Conservation (phyloP, 1,139 yeast species). For the Blastobotrys indianensis region DNA sequence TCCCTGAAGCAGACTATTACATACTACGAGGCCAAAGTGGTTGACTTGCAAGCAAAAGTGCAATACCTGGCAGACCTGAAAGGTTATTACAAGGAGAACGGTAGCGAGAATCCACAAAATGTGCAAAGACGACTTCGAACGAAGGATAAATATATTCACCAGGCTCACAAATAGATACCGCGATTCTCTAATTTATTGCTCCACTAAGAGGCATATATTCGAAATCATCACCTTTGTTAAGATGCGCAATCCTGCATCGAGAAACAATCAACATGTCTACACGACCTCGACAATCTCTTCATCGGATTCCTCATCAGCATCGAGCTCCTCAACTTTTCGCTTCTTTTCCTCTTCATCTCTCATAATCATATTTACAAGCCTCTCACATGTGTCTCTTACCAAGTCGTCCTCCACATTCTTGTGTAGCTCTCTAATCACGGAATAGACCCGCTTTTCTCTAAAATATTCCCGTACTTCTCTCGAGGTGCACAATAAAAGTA, state of each 20-base stretch:
- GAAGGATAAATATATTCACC: no score
- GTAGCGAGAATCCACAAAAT: no score
- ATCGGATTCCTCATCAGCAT: constrained; percentile 34
- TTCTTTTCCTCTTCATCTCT: constrained; percentile 74
- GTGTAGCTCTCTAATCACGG: constrained; percentile 79
- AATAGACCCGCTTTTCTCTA: constrained; percentile 74
- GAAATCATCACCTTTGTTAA: neutral
- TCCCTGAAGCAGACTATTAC: neutral
- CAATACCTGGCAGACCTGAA: neutral
- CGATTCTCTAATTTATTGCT: neutral
- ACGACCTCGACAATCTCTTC: constrained; percentile 26
- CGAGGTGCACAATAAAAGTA: constrained; percentile 72
- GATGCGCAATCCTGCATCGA: neutral
- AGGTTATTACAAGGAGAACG: constrained; percentile 6
- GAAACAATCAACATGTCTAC: neutral
- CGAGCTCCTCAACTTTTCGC: constrained; percentile 49
- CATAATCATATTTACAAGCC: constrained; percentile 76
- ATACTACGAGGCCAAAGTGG: constrained; percentile 3
- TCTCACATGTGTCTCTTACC: constrained; percentile 47
- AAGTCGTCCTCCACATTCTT: constrained; percentile 59
- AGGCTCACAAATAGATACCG: no score
- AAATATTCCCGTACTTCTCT: constrained; percentile 64
- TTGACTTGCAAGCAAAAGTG: neutral
- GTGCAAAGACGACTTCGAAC: neutral
- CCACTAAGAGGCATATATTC: neutral